Base-by-base conservation (phyloP, 148 eudicot species). In the Chenopodium formosanum region DNA sequence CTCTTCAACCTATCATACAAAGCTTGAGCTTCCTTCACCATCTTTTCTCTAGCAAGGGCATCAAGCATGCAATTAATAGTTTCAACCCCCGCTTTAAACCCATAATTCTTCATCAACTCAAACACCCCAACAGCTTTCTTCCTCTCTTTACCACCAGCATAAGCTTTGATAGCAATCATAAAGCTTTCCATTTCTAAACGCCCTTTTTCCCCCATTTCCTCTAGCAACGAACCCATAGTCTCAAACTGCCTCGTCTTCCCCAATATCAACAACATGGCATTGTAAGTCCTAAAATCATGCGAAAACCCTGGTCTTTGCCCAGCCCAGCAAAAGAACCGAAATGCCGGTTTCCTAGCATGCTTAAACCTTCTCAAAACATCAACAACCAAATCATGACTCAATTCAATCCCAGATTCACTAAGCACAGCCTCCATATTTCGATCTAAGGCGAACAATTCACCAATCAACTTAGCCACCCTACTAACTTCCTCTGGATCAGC, bases 371-470 rank as follows among this genome's bases (percentile, higher is more conserved):
- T 82, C 85, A 95, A 86, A 12, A 95, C 98, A 74, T 86, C 90
- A 76, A 88, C 85, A 31, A 92, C 97, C 86, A 95, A 81, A 82
- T 90, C 95, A 88, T 87, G 90, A 40, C 79, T 90, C 85, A 92
- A 85, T 20, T 83, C 83, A 37, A 95, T 72, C 78, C 87, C 90
- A 86, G 90, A 89, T 64, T 91, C 94, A 83, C 92, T 94, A 76
- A 96, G 91, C 81, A 94, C 98, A 6, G 90, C 95, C 87, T 92
- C 99, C 99, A 96, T 92, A 78, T 91, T 96, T 76, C 95, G 85
- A 84, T 96, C 97, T 78, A 92, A 77, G 14, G 89, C 91, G 80
- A 96, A 96, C 85, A 93, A 89, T 80, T 90, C 97, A 27, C 89
- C 94, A 65, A 96, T 90, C 87, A 96, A 90, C 83, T 85, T 91